These are phyloP conservation scores for Calophaca sinica DNA, from an alignment of 306 rosid genomes.

Conservation along the genomic window DNA sequence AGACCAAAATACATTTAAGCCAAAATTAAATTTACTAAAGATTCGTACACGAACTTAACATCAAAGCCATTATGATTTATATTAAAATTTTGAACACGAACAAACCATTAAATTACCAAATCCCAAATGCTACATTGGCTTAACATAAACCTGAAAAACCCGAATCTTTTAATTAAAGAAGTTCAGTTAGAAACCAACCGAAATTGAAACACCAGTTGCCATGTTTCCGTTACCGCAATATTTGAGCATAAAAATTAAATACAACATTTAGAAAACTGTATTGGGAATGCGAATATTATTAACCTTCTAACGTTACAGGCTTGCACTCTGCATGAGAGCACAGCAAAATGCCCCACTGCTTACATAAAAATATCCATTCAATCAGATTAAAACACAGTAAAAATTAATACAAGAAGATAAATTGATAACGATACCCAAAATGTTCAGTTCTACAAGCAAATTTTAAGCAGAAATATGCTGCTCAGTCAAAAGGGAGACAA, in stretches of 20 bases:
- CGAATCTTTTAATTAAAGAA: too few relatives aligned
- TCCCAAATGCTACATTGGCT: background rate
- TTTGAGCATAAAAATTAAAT: background rate
- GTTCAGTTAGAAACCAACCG: too few relatives aligned
- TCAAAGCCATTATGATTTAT: too few relatives aligned
- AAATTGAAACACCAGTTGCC: background rate
- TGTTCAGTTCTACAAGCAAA: constrained; percentile 54
- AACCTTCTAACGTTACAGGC: constrained; percentile 57
- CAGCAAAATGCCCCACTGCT: constrained; percentile 66
- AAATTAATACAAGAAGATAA: constrained; percentile 50
- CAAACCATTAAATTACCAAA: background rate
- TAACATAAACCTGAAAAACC: too few relatives aligned
- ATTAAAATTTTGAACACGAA: background rate
- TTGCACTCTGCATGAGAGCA: constrained; percentile 69
- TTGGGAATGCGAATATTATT: constrained; percentile 43
- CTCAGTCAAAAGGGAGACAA: constrained; percentile 53
- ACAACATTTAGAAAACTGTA: constrained; percentile 10
- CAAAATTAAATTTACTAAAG: too few relatives aligned
- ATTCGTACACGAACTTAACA: too few relatives aligned
- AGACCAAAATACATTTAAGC: too few relatives aligned
- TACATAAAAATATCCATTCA: constrained; percentile 62
- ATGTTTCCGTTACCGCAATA: background rate
- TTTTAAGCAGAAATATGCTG: constrained; percentile 58
- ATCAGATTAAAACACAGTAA: constrained; percentile 59
- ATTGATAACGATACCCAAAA: constrained; percentile 40